Evolutionary conservation across 1,139 yeast genomes (phyloP).

Genomic region (Yamadazyma friedrichii): DNA sequence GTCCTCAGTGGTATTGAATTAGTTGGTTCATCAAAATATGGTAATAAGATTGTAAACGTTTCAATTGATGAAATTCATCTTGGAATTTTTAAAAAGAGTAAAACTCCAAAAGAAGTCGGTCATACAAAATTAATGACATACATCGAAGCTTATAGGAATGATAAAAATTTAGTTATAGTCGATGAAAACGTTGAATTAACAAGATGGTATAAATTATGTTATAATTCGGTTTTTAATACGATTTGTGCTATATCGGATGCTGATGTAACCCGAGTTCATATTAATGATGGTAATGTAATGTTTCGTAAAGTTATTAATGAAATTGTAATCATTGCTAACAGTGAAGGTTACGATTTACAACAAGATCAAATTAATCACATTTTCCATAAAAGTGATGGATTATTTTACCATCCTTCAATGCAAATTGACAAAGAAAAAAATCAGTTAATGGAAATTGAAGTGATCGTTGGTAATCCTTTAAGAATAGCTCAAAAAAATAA

Average conservation of each 20-base stretch:
- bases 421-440: slow-evolving; percentile 67
- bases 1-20: slow-evolving; percentile 69
- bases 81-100: slow-evolving; percentile 48
- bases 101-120: slow-evolving; percentile 18
- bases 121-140: slow-evolving; percentile 36
- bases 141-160: slow-evolving; percentile 48
- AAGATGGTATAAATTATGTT: slow-evolving; percentile 73
- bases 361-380: slow-evolving; percentile 44
- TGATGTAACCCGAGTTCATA: slow-evolving; percentile 60
- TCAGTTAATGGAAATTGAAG: slow-evolving; percentile 69
- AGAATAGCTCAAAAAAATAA: slow-evolving; percentile 53
- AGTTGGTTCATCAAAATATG: slow-evolving; percentile 61
- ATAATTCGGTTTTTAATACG: slow-evolving; percentile 68
- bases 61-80: slow-evolving; percentile 53
- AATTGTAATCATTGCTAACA: slow-evolving; percentile 57
- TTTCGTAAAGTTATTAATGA: slow-evolving; percentile 68
- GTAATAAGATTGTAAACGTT: slow-evolving; percentile 51
- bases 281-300: slow-evolving; percentile 51
- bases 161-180: slow-evolving; percentile 30
- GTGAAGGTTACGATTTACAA: slow-evolving; percentile 57
- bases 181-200: slow-evolving; percentile 52
- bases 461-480: slow-evolving; percentile 71
- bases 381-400: slow-evolving; percentile 61
- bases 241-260: slow-evolving; percentile 49
- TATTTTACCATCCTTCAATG: slow-evolving; percentile 72